A percentile compares a stretch with the other conserved stretches of the same genome.
Evolutionary conservation across 2,329 filamentous ascomycete genomes (phyloP).

Genomic region (Scytalidium sp.): DNA sequence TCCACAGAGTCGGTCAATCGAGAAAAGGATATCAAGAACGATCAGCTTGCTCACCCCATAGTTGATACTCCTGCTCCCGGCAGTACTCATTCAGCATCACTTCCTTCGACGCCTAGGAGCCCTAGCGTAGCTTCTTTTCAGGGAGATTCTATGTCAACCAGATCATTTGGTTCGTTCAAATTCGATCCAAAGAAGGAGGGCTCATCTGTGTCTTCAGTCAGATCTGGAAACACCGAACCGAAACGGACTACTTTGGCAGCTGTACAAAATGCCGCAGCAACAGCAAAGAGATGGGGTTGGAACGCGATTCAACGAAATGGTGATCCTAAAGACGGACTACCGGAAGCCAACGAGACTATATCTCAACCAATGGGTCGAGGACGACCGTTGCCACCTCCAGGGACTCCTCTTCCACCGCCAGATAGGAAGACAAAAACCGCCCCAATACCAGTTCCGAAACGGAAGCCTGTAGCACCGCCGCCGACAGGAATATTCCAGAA

Average conservation of each 20-base stretch:
- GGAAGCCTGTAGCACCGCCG: conserved; percentile 56
- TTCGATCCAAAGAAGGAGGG: conserved; percentile 29
- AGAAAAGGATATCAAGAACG: conserved; percentile 32
- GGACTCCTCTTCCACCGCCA: conserved; percentile 71
- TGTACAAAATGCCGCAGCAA: conserved; percentile 52
- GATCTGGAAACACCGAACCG: conserved; percentile 22
- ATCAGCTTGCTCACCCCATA: conserved; percentile 26
- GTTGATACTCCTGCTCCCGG: conserved; percentile 9
- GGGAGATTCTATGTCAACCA: conserved; percentile 38
- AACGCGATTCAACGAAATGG: conserved; percentile 50
- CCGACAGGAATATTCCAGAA: conserved; percentile 34
- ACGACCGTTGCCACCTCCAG: conserved; percentile 77
- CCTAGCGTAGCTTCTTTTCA: conserved; percentile 35
- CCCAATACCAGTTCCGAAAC: conserved; percentile 55
- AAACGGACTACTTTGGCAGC: conserved; percentile 52
- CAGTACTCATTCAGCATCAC: conserved; percentile 10
- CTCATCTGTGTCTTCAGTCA: conserved; percentile 30
- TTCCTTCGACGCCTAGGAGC: conserved; percentile 29
- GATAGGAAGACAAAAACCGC: conserved; percentile 58
- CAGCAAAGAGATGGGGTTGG: conserved; percentile 58
- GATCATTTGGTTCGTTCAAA: conserved; percentile 34
- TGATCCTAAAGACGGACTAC: conserved; percentile 26
- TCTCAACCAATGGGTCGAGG: conserved; percentile 77
- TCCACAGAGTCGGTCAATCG: conserved; percentile 41
- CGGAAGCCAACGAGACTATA: conserved; percentile 35